Base-by-base conservation (phyloP, 1,284 basidiomycete species). In the Melampsora americana region DNA sequence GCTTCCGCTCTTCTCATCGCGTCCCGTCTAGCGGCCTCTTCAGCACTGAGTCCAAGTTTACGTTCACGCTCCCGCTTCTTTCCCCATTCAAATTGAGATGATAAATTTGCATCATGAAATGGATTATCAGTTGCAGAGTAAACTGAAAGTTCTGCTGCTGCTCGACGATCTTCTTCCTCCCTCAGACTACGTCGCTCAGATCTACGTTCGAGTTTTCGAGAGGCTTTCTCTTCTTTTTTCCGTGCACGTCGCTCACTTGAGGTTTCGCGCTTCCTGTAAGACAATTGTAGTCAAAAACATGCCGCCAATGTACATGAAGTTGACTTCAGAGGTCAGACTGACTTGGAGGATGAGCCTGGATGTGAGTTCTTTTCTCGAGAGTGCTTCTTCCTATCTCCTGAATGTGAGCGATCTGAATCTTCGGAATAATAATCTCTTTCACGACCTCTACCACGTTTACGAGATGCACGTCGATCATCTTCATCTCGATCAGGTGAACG, bases 41-140 rank as follows among this genome's bases (percentile, higher is more conserved):
- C 89, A 0, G 89, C 81, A 0, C 90, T 88, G 74, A 99, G 81
- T 0, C 96, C 96, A 76, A 89, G 85, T 83, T 95, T 97, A 81
- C 89, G 88, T 83, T 99, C 96, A 85, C 93, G 93, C 82, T 99
- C 95, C 48, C 89, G 88, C 85, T 99, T 99, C 86, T 99, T 99
- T 84, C 93, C 92, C 96, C 96, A 99, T 77, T 90, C 89, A 84
- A 99, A 99, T 82, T 93, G 92, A 81, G 97, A 92, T 28, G 89
- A 90, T 35, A 98, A 88, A 83, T 97, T 97, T 78, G 92, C 89
- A 81, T 99, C 95, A 83, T 97, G 92, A 86, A 99, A 99, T 0
- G 95, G 95, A 82, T 99, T 99, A 85, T 94, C 92, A 7, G 89
- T 90, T 53, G 93, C 92, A 80, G 92, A 94, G 85, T 98, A 98